Conservation (phyloP, 306 rosid genomes). For the Sicyos edulis region DNA sequence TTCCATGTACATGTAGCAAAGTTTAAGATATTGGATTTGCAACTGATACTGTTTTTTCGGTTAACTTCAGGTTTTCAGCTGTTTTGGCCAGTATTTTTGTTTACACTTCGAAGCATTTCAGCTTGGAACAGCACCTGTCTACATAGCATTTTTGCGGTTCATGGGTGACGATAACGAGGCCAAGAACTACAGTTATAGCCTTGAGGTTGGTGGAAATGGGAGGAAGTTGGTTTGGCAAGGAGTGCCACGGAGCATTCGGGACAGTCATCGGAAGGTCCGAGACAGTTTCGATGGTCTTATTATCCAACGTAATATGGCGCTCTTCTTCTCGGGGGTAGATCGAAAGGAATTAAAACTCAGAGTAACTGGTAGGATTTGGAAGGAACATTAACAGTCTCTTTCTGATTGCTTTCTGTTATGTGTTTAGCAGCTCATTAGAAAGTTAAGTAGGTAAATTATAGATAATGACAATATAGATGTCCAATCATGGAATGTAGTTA, state of each 20-base stretch:
- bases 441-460: background rate
- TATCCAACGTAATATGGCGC: constrained; percentile 86
- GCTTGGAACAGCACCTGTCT: constrained; percentile 82
- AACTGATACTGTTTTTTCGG: constrained; percentile 20
- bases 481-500: constrained; percentile 13
- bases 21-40: background rate
- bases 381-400: constrained; percentile 45
- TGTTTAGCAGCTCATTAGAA: constrained; percentile 1
- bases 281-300: constrained; percentile 90
- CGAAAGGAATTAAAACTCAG: constrained; percentile 75
- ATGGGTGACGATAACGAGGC: constrained; percentile 92
- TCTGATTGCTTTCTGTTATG: background rate
- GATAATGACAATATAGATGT: background rate
- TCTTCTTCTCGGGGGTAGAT: constrained; percentile 73
- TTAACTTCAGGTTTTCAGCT: constrained; percentile 66
- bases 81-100: constrained; percentile 81
- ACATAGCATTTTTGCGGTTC: constrained; percentile 82
- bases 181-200: constrained; percentile 78
- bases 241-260: constrained; percentile 81
- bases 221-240: constrained; percentile 95
- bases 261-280: constrained; percentile 76
- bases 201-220: constrained; percentile 90
- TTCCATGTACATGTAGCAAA: no score
- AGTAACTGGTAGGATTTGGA: constrained; percentile 92
- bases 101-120: constrained; percentile 91